Evolutionary conservation across 83 land plant genomes (phyloP), one percentile per base, ranked within the genome.

Genomic region (Isoetes engelmannii): DNA sequence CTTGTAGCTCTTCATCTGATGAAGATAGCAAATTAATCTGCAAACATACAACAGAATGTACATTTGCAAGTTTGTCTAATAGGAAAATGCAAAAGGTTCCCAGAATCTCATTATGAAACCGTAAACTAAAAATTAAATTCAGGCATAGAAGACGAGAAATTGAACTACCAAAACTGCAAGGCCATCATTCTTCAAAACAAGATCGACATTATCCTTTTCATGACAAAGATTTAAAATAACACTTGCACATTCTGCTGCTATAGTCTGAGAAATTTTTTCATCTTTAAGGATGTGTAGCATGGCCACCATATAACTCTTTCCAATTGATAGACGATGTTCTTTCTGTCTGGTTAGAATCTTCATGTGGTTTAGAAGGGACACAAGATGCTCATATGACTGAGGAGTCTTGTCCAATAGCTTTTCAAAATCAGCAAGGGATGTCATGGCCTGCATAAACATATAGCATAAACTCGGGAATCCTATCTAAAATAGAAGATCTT

Each of bases 171-270:
- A 47, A 5, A 59, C 60, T 8, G 77, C 15, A 4, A 72, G 65
- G 13, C 77, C 77, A 8, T 68, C 72, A 43, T 68, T 57, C n/a
- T 46, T 48, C 19, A 74, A 48, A 12, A 74, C 72, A 49, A 53
- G 18, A 17, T 60, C 67, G 28, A 74, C 77, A 48, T 74, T 74
- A 51, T 74, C 62, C 17, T 58, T 74, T 54, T 74, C 77, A 57
- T 74, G 68, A 64, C 77, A 74, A 18, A 74, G 13, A 13, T 74
- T 74, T 41, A 74, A 50, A 44, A 74, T 60, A 4, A 74, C 77
- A 61, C 68, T 74, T 20, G 77, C 77, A 10, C 72, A 72, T 55
- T 74, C 77, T 44, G 77, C 77, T 48, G 73, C 73, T 5, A 74
- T 41, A 9, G 47, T 59, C 41, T 65, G 21, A 28, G 46, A 42